A percentile compares a stretch with the other conserved stretches of the same genome.
Evolutionary conservation across 345 rosid genomes (phyloP).

Genomic region (Boechera retrofracta): DNA sequence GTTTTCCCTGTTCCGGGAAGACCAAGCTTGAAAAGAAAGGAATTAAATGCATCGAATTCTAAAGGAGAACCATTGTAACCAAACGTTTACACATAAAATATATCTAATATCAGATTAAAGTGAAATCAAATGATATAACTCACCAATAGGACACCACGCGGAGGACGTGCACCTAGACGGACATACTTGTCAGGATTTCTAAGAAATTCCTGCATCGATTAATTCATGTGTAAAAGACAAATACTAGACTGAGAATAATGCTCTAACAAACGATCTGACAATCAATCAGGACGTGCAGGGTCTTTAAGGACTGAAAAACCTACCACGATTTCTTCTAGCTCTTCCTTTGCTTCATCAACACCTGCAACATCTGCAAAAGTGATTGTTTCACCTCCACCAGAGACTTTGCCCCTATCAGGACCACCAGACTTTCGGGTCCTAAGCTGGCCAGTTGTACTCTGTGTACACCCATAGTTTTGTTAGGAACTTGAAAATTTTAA

Average conservation of each 20-base stretch:
- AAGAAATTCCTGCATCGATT: slow-evolving; percentile 76
- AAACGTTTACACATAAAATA: not conserved
- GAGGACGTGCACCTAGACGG: slow-evolving; percentile 97
- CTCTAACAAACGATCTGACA: slow-evolving; percentile 18
- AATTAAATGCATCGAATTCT: slow-evolving; percentile 29
- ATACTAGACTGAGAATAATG: slow-evolving; percentile 34
- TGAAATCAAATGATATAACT: slow-evolving; percentile 42
- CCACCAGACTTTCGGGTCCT: slow-evolving; percentile 75
- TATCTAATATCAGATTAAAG: not conserved
- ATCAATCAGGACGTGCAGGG: slow-evolving; percentile 11
- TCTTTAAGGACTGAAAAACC: slow-evolving; percentile 26
- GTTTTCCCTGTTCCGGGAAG: slow-evolving; percentile 99
- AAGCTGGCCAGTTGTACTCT: slow-evolving; percentile 84
- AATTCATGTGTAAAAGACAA: slow-evolving; percentile 39
- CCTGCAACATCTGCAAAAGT: slow-evolving; percentile 98
- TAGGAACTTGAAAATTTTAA: not conserved
- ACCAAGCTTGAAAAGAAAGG: slow-evolving; percentile 69
- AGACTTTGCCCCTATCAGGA: slow-evolving; percentile 61
- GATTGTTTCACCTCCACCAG: slow-evolving; percentile 75
- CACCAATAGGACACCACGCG: slow-evolving; percentile 95
- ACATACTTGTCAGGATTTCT: slow-evolving; percentile 86
- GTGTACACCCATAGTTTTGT: slow-evolving; percentile 34
- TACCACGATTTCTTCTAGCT: slow-evolving; percentile 98
- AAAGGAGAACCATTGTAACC: slow-evolving; percentile 21
- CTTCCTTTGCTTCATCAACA: slow-evolving; percentile 98